phyloP scores from a whole-genome alignment of 2,329 filamentous ascomycete genomes.

The Stachybotrys chartarum region DNA sequence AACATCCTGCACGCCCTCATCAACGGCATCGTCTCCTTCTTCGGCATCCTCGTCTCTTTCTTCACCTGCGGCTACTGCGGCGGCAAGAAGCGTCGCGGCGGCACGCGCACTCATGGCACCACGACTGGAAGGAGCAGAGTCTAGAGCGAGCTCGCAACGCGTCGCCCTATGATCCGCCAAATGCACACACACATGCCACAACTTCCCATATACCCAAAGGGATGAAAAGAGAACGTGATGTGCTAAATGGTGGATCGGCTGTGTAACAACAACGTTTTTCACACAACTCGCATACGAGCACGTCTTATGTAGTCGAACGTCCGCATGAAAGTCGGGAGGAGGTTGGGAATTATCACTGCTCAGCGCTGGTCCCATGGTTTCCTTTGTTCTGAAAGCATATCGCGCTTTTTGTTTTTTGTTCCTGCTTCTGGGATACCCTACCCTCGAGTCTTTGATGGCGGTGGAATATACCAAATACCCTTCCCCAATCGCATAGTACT shows the following conservation, averaged over 20 bases:
- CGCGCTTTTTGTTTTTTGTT: slow-evolving; percentile 7
- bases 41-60: slow-evolving; percentile 60
- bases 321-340: neutral
- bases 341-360: neutral
- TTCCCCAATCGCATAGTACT: neutral
- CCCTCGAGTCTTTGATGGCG: slow-evolving; percentile 4
- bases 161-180: neutral
- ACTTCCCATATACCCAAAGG: neutral
- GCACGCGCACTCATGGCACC: slow-evolving; percentile 8
- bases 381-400: slow-evolving; percentile 4
- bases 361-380: neutral
- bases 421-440: slow-evolving; percentile 18
- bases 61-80: slow-evolving; percentile 46
- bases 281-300: neutral
- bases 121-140: slow-evolving; percentile 14
- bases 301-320: neutral
- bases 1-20: slow-evolving; percentile 59
- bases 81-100: slow-evolving; percentile 6
- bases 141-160: slow-evolving; percentile 2
- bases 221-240: neutral
- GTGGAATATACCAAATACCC: neutral
- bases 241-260: no score
- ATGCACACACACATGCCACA: neutral
- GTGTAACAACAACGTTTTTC: no score
- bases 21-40: slow-evolving; percentile 56